Conservation (phyloP, 306 rosid genomes). For the Begonia masoniana region DNA sequence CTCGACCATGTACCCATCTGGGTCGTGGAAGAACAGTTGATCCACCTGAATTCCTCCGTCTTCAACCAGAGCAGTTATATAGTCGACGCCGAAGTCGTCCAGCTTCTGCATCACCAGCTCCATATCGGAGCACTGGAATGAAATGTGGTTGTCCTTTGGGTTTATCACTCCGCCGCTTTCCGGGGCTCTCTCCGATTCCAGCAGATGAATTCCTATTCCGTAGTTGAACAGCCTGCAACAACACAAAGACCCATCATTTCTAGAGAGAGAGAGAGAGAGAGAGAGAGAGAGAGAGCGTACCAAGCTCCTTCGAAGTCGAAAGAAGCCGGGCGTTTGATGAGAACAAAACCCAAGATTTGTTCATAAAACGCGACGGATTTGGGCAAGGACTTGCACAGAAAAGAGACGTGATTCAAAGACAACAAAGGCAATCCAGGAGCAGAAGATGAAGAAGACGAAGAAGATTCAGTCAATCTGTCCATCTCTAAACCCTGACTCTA, state of each 20-base stretch:
- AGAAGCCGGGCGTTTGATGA: slow-evolving; percentile 58
- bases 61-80: slow-evolving; percentile 43
- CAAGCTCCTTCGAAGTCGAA: slow-evolving; percentile 70
- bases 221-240: slow-evolving; percentile 45
- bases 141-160: slow-evolving; percentile 66
- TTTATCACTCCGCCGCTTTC: slow-evolving; percentile 30
- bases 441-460: slow-evolving; percentile 1
- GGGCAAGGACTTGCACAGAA: slow-evolving; percentile 33
- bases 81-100: slow-evolving; percentile 32
- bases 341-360: slow-evolving; percentile 45
- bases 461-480: too few relatives aligned
- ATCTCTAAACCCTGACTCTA: too few relatives aligned
- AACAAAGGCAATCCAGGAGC: slow-evolving; percentile 19
- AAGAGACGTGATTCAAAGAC: slow-evolving; percentile 51
- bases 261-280: too few relatives aligned
- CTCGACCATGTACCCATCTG: slow-evolving; percentile 66
- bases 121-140: slow-evolving; percentile 50
- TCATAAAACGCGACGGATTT: slow-evolving; percentile 45
- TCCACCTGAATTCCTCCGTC: slow-evolving; percentile 56
- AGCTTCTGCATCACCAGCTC: slow-evolving; percentile 27
- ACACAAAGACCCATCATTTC: neutral
- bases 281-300: slow-evolving; percentile 14
- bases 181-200: slow-evolving; percentile 28
- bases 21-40: slow-evolving; percentile 73
- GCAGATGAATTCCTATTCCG: slow-evolving; percentile 59